These are phyloP conservation scores for Galerina marginata DNA, from an alignment of 768 basidiomycete species.

Conservation along the genomic window DNA sequence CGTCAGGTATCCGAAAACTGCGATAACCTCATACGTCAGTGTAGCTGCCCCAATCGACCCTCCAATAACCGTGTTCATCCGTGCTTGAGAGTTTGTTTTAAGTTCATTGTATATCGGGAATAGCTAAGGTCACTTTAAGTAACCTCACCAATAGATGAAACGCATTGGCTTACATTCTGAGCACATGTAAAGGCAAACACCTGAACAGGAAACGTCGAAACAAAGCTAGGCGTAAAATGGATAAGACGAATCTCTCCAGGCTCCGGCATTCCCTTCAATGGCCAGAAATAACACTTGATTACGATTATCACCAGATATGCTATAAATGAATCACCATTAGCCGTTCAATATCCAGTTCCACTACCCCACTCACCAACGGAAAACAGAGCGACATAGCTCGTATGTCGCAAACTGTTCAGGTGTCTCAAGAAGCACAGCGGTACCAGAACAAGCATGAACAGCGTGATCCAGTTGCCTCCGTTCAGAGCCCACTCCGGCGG, in stretches of 20 bases:
- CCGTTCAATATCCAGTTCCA: background rate
- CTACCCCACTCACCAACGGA: constrained; percentile 71
- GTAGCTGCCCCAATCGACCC: constrained; percentile 86
- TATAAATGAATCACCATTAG: constrained; percentile 31
- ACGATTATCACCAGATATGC: constrained; percentile 84
- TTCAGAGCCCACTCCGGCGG: constrained; percentile 80
- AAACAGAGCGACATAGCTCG: constrained; percentile 90
- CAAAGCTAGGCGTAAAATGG: constrained; percentile 76
- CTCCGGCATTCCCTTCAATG: constrained; percentile 64
- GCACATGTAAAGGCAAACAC: constrained; percentile 93
- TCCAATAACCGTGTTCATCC: constrained; percentile 89
- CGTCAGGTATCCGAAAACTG: constrained; percentile 88
- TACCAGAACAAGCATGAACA: constrained; percentile 76
- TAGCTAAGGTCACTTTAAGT: constrained; percentile 52
- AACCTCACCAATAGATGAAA: constrained; percentile 3
- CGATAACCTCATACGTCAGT: constrained; percentile 87
- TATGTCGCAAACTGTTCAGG: constrained; percentile 86
- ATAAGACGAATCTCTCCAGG: constrained; percentile 74
- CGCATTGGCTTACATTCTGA: constrained; percentile 72
- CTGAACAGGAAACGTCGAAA: constrained; percentile 91
- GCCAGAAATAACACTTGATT: constrained; percentile 78
- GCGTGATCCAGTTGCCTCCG: constrained; percentile 81
- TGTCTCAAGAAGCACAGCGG: constrained; percentile 85
- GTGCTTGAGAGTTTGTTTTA: constrained; percentile 73
- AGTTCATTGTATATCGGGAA: constrained; percentile 97